A percentile compares a stretch with the other conserved stretches of the same genome.
Evolutionary conservation across 768 basidiomycete genomes (phyloP).

Genomic region (Collybia mongolica): DNA sequence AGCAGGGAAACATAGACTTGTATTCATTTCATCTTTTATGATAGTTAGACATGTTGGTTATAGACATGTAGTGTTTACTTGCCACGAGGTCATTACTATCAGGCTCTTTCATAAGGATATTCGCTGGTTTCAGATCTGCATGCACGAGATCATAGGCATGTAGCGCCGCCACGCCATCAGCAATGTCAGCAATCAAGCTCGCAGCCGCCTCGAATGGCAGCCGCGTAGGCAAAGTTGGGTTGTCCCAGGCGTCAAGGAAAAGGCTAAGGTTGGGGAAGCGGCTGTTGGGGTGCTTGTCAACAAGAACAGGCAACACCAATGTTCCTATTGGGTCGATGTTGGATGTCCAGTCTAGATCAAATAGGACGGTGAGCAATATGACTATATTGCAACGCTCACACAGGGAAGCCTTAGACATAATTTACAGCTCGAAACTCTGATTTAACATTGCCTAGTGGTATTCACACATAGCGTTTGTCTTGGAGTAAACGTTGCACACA

Average conservation of each 20-base stretch:
- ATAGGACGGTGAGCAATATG: neutral
- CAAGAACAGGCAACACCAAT: neutral
- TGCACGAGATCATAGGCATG: slow-evolving; percentile 2
- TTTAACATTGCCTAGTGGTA: neutral
- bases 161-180: slow-evolving; percentile 4
- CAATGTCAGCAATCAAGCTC: slow-evolving; percentile 4
- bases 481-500: neutral
- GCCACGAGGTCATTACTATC: slow-evolving; percentile 1
- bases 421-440: slow-evolving; percentile 4
- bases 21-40: too few relatives aligned
- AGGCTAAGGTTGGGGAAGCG: slow-evolving; percentile 2
- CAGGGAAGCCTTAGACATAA: slow-evolving; percentile 1
- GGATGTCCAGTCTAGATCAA: neutral
- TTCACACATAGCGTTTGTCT: neutral
- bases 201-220: slow-evolving; percentile 2
- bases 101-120: neutral
- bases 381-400: slow-evolving; percentile 1
- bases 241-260: neutral
- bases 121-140: slow-evolving; percentile 3
- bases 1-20: neutral
- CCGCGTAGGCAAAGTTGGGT: neutral
- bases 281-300: slow-evolving; percentile 2
- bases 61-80: neutral
- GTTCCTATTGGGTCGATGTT: neutral
- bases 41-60: neutral